Base-by-base conservation (phyloP, 345 rosid species). In the Psidium guajava region DNA sequence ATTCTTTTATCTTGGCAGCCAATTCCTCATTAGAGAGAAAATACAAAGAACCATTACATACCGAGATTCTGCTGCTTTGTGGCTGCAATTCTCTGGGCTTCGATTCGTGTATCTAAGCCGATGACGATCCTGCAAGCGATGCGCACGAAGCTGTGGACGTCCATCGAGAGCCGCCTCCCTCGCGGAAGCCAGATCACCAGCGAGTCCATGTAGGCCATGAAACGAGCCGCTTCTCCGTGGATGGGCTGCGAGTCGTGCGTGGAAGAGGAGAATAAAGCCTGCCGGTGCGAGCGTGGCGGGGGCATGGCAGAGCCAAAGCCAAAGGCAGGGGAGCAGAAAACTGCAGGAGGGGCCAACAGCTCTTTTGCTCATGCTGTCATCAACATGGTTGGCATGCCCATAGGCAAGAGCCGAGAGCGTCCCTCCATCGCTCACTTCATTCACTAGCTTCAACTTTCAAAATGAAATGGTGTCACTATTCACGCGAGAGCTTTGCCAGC, bases 341-440 rank as follows among this genome's bases (percentile, higher is more conserved):
- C 42, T 18, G 47, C 51, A 2, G 81, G 64, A 3, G 81, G 64
- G 27, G 90, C 88, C 12, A 84, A 93, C 83, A 85, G 93, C 83
- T 95, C 98, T 6, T 92, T 94, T 85, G 86, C 90, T 87, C 95
- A 93, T 86, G 91, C 97, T 54, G 97, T 92, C 85, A 83, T 92
- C 89, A 95, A 95, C 90, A 95, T 95, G 98, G 90, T 91, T 51
- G 97, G 97, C 86, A 95, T 95, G 97, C 98, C 94, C 82, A 92
- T 95, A 64, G 98, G 98, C 94, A 87, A 69, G 49, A 8, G 2
- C 32, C n/a, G 21, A 24, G 27, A 25, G 16, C 82, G 40, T 73
- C 32, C 28, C 28, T 24, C 53, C 81, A 82, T 85, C 54, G 12
- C 25, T n/a, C n/a, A n/a, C n/a, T n/a, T n/a, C n/a, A n/a, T n/a